Evolutionary conservation across 2,329 filamentous ascomycete species (phyloP).

Genomic region (Xylaria sp.): DNA sequence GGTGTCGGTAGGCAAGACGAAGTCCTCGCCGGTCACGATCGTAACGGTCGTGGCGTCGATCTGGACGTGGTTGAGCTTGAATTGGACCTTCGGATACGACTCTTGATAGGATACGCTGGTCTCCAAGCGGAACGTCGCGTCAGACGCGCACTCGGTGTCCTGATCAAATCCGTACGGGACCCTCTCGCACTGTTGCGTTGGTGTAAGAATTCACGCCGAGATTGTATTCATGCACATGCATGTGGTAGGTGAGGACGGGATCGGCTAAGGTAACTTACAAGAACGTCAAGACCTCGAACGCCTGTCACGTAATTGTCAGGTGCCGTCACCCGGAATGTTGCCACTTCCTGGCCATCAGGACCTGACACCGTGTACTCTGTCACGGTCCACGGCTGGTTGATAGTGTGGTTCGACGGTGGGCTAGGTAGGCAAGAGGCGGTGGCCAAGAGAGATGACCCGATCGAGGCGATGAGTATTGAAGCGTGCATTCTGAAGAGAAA

Average conservation of each 20-base stretch:
- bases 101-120: conserved; percentile 29
- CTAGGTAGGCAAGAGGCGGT: conserved; percentile 21
- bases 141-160: conserved; percentile 28
- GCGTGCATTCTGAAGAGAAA: conserved; percentile 24
- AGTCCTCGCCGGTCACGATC: conserved; percentile 29
- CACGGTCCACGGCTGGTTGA: conserved; percentile 32
- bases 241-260: neutral
- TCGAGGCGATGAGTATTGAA: conserved; percentile 7
- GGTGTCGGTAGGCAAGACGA: conserved; percentile 24
- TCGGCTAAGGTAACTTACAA: conserved; percentile 22
- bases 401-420: conserved; percentile 10
- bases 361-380: conserved; percentile 23
- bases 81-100: conserved; percentile 27
- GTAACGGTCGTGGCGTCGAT: conserved; percentile 14
- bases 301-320: conserved; percentile 31
- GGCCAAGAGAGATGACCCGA: conserved; percentile 24
- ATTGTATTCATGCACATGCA: conserved; percentile 4
- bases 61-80: conserved; percentile 32
- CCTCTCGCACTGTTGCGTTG: conserved; percentile 22
- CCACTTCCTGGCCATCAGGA: conserved; percentile 25
- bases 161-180: conserved; percentile 27
- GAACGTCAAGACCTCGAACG: conserved; percentile 29
- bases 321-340: conserved; percentile 30
- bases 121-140: conserved; percentile 25
- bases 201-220: conserved; percentile 18